Percentiles rank a stretch among this genome's conserved stretches.
Evolutionary conservation across 148 eudicot species (phyloP).

Genomic region (Chenopodium suecicum): DNA sequence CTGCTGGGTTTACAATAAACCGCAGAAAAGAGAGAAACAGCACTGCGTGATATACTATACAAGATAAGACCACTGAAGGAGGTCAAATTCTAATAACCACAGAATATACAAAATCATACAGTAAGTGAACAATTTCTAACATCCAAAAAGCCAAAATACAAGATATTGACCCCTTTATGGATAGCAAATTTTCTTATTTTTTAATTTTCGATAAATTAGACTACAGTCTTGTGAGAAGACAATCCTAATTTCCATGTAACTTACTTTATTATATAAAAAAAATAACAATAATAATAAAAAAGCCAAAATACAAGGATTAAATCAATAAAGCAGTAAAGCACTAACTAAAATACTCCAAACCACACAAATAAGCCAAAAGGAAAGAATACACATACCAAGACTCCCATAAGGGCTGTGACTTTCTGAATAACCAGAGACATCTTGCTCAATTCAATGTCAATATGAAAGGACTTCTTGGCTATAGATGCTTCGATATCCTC

Average conservation of each 20-base stretch:
- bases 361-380: neutral
- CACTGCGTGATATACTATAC: neutral
- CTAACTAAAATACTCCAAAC: neutral
- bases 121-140: too few relatives aligned
- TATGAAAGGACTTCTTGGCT: slow-evolving; percentile 39
- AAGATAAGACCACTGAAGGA: too few relatives aligned
- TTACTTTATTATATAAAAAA: too few relatives aligned
- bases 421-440: slow-evolving; percentile 81
- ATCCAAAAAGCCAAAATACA: neutral
- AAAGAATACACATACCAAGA: slow-evolving; percentile 58
- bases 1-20: too few relatives aligned
- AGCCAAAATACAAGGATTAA: neutral
- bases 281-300: too few relatives aligned
- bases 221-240: too few relatives aligned
- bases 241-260: too few relatives aligned
- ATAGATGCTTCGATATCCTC: slow-evolving; percentile 63
- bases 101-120: too few relatives aligned
- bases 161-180: neutral
- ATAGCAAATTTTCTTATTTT: too few relatives aligned
- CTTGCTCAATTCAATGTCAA: slow-evolving; percentile 60
- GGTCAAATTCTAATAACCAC: too few relatives aligned
- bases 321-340: neutral
- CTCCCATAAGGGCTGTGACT: slow-evolving; percentile 86
- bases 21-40: neutral
- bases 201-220: too few relatives aligned